Base-by-base conservation (phyloP, 345 rosid genomes). In the Aquilaria yunnanensis region DNA sequence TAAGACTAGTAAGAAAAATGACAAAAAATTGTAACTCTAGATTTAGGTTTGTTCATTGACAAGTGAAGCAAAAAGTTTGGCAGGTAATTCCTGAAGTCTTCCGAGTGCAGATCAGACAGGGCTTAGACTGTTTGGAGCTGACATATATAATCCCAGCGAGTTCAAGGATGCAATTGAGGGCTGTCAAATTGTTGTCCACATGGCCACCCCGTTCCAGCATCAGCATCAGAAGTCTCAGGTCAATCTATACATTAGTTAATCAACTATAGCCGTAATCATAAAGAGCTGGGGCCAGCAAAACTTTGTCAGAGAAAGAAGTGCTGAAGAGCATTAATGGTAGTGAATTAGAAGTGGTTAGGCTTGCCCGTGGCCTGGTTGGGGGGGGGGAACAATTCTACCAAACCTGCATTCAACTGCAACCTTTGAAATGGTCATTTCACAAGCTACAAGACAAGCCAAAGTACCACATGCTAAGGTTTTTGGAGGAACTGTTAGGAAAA, bases 401-500 rank as follows among this genome's bases (percentile, higher is more conserved):
- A 9, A 50, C 31, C 14, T 68, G 3, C 77, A 23, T 23, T 23
- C 23, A 23, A 23, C 90, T 0, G 8, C 0, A 14, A 75, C 64
- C 31, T 53, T 61, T 2, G 51, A 1, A 1, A 11, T 30, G 30
- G 10, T 72, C 2, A 7, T 72, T 41, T 76, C 77, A 3, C 85
- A 59, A 32, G 37, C 60, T 10, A 51, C 56, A 0, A 60, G 23
- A 63, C n/a, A 51, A 62, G 41, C 30, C 8, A 12, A 32, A 1
- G 4, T 65, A 66, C 58, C 10, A 48, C 12, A 14, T 29, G 5
- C 32, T 79, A 14, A 78, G 67, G 70, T 58, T 46, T 12, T 3
- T 76, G n/a, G 70, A 84, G 53, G 80, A 78, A 30, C n/a, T 75
- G 33, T 23, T 72, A 29, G 86, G 84, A 10, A 62, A 61, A 32